A percentile compares a stretch with the other conserved stretches of the same genome.
These are phyloP conservation scores for Pulveroboletus frians DNA, from an alignment of 768 basidiomycete species.

Conservation along the genomic window DNA sequence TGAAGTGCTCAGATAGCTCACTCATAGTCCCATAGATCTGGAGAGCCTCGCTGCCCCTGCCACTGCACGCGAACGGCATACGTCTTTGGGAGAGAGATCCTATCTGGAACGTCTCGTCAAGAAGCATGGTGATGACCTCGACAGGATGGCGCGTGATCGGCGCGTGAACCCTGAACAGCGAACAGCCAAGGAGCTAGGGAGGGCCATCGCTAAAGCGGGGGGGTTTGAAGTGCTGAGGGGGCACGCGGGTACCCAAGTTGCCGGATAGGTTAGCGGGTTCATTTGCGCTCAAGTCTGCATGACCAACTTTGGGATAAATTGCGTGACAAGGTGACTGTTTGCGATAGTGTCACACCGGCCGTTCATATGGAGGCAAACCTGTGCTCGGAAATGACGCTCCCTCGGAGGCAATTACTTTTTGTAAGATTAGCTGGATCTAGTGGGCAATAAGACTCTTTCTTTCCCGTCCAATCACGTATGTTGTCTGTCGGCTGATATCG, in stretches of 20 bases:
- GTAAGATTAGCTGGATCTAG: slow-evolving; percentile 13
- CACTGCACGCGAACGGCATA: slow-evolving; percentile 48
- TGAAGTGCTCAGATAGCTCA: slow-evolving; percentile 8
- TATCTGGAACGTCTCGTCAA: slow-evolving; percentile 63
- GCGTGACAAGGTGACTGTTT: slow-evolving; percentile 26
- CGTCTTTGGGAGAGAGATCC: slow-evolving; percentile 62
- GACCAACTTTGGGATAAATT: slow-evolving; percentile 18
- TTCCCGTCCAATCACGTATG: slow-evolving; percentile 10
- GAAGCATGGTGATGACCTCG: slow-evolving; percentile 67
- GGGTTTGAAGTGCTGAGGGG: slow-evolving; percentile 31
- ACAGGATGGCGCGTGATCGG: slow-evolving; percentile 74
- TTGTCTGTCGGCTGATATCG: neutral
- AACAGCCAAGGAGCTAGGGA: slow-evolving; percentile 71
- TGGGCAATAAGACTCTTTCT: slow-evolving; percentile 4
- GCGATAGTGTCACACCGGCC: slow-evolving; percentile 23
- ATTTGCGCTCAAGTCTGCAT: slow-evolving; percentile 6
- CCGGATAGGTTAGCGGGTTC: slow-evolving; percentile 1
- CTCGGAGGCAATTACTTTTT: slow-evolving; percentile 9
- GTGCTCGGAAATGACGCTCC: slow-evolving; percentile 23
- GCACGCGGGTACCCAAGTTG: neutral
- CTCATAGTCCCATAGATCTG: slow-evolving; percentile 43
- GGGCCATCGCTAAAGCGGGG: slow-evolving; percentile 56
- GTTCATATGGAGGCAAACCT: slow-evolving; percentile 24
- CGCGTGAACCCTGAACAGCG: slow-evolving; percentile 79
- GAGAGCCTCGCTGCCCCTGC: slow-evolving; percentile 54